Base-by-base conservation (phyloP, 139 green algal genomes). In the Chlamydomonas asymmetrica region DNA sequence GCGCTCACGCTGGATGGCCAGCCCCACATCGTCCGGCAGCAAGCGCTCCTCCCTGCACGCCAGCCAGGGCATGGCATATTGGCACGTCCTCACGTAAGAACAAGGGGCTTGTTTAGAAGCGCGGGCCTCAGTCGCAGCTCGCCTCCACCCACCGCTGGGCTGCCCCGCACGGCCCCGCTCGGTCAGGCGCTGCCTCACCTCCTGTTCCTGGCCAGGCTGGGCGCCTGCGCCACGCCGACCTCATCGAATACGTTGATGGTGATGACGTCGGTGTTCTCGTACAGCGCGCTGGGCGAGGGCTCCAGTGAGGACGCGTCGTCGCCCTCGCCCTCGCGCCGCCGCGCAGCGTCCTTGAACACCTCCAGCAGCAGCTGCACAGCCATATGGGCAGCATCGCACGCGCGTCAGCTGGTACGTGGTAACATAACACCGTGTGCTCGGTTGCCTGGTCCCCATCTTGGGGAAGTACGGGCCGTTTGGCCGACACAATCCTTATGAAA, bases 161-260 rank as follows among this genome's bases (percentile, higher is more conserved):
- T n/a, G 20, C 49, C 49, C 49, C 49, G 49, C 22, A 59, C 22
- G n/a, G n/a, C n/a, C n/a, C n/a, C n/a, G n/a, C n/a, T n/a, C n/a
- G n/a, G n/a, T n/a, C n/a, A n/a, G n/a, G n/a, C n/a, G n/a, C 23
- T 2, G 23, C 27, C 63, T 2, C n/a, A 56, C 63, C 63, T 70
- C n/a, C 40, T 38, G 5, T 40, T 39, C 63, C 37, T 13, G 5
- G 31, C 37, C 56, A 29, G 16, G 7, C 29, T 3, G 6, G 67
- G 56, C 1, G 57, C 39, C 22, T 40, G 70, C 70, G 67, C 70
- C 57, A 56, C 37, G 61, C 86, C 77, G 31, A 87, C 38, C 73
- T 91, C 85, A 35, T 91, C 85, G 64, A 91, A 91, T 13, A 91
- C 73, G 68, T 87, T 91, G 80, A 91, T 80, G 23, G 82, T 87